These are phyloP conservation scores for Fusarium begoniae DNA, from an alignment of 2,329 filamentous ascomycete genomes.

Conservation along the genomic window DNA sequence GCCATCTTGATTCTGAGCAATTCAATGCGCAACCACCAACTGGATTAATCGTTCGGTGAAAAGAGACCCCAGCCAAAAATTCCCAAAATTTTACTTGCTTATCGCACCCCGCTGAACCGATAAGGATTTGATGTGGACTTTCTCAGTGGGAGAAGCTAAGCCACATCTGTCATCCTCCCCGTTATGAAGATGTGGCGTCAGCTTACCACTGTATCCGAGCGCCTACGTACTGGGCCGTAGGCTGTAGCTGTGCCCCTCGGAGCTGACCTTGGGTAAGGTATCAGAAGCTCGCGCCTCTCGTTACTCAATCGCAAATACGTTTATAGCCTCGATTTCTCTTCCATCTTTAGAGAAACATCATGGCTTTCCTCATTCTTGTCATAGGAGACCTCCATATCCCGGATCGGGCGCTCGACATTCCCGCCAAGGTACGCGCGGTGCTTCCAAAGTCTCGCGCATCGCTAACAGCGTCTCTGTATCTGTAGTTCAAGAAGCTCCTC, in stretches of 20 bases:
- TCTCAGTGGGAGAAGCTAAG: neutral
- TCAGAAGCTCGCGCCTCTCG: slow-evolving; percentile 37
- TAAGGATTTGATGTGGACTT: slow-evolving; percentile 31
- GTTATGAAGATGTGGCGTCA: slow-evolving; percentile 34
- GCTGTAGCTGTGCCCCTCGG: slow-evolving; percentile 41
- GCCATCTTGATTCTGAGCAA: slow-evolving; percentile 54
- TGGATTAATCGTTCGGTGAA: slow-evolving; percentile 42
- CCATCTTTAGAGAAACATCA: slow-evolving; percentile 57
- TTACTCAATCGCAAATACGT: slow-evolving; percentile 32
- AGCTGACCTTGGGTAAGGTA: slow-evolving; percentile 38
- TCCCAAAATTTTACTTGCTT: slow-evolving; percentile 45
- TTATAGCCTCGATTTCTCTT: slow-evolving; percentile 35
- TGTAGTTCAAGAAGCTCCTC: slow-evolving; percentile 84
- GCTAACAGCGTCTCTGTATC: slow-evolving; percentile 33
- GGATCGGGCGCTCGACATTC: slow-evolving; percentile 89
- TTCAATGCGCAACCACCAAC: slow-evolving; percentile 41
- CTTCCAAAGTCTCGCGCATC: slow-evolving; percentile 26
- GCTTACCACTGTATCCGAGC: slow-evolving; percentile 45
- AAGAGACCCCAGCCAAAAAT: slow-evolving; percentile 38
- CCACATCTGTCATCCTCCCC: slow-evolving; percentile 30
- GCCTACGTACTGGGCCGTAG: slow-evolving; percentile 27
- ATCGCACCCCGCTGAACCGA: slow-evolving; percentile 43
- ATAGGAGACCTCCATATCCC: slow-evolving; percentile 95
- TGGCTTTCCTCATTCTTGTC: slow-evolving; percentile 89
- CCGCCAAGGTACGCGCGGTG: slow-evolving; percentile 73